Percentiles rank a stretch among this genome's conserved stretches.
Evolutionary conservation across 257 asterid genomes (phyloP).

Genomic region (Linaria vulgaris): DNA sequence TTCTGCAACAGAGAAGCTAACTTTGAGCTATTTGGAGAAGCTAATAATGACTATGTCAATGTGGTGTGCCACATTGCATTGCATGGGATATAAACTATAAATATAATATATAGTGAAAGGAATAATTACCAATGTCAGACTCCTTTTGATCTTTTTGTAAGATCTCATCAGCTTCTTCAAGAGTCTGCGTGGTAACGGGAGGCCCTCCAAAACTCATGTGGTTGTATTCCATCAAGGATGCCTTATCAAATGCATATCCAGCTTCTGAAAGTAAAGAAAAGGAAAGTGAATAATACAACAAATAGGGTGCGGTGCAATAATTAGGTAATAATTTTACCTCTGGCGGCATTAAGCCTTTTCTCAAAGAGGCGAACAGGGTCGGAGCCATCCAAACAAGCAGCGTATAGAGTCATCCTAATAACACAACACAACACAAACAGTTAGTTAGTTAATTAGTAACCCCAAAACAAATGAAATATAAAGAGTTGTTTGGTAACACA

Average conservation of each 20-base stretch:
- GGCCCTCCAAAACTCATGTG: slow-evolving; percentile 98
- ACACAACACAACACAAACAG: background rate
- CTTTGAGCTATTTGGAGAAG: background rate
- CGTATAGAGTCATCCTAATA: slow-evolving; percentile 66
- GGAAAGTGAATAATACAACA: background rate
- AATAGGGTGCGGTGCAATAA: background rate
- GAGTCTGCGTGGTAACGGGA: slow-evolving; percentile 58
- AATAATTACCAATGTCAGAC: slow-evolving; percentile 60
- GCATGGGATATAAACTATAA: background rate
- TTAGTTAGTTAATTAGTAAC: background rate
- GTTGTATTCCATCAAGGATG: slow-evolving; percentile 54
- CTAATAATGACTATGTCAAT: background rate
- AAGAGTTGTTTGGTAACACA: slow-evolving; percentile 14
- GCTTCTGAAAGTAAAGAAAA: slow-evolving; percentile 37
- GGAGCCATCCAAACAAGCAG: slow-evolving; percentile 88
- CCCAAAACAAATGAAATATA: background rate
- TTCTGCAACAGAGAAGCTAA: slow-evolving; percentile 45
- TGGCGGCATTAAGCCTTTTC: slow-evolving; percentile 58
- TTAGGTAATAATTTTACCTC: slow-evolving; percentile 39
- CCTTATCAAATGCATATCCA: slow-evolving; percentile 62
- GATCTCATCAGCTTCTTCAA: slow-evolving; percentile 74
- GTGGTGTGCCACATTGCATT: background rate
- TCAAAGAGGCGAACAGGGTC: slow-evolving; percentile 91
- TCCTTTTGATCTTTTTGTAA: slow-evolving; percentile 54
- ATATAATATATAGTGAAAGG: background rate